phyloP scores from a whole-genome alignment of 495 filamentous ascomycete species.

The Hypoxylon fuscum region DNA sequence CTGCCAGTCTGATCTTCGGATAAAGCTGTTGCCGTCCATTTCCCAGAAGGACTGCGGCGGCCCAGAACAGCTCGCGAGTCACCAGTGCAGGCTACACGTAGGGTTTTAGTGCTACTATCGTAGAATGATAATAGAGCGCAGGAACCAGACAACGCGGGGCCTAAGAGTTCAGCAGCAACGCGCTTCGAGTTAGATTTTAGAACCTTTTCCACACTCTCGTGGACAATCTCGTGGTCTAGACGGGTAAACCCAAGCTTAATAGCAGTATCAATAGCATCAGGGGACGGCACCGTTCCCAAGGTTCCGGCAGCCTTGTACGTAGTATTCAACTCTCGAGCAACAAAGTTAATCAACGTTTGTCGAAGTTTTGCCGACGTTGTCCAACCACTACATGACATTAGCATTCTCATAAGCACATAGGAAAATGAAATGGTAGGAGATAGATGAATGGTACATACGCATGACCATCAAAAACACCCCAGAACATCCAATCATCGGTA shows the following conservation, averaged over 20 bases:
- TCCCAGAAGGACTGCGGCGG: constrained; percentile 76
- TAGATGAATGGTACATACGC: constrained; percentile 64
- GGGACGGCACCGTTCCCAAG: constrained; percentile 65
- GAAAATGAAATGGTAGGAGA: neutral
- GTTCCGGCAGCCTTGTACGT: constrained; percentile 82
- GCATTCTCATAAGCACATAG: neutral
- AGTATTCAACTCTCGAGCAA: constrained; percentile 91
- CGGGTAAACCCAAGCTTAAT: constrained; percentile 92
- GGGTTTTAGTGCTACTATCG: constrained; percentile 80
- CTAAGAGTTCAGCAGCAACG: constrained; percentile 87
- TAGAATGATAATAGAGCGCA: constrained; percentile 98
- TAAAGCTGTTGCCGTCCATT: constrained; percentile 90
- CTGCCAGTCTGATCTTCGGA: constrained; percentile 93
- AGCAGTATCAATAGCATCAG: constrained; percentile 83
- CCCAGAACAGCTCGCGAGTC: constrained; percentile 95
- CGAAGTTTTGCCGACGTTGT: constrained; percentile 96
- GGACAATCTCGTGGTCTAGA: constrained; percentile 91
- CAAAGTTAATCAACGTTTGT: constrained; percentile 87
- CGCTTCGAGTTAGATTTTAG: constrained; percentile 85
- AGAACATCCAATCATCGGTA: constrained; percentile 98
- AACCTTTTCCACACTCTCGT: constrained; percentile 88
- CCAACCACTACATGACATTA: constrained; percentile 76
- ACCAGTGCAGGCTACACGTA: constrained; percentile 92
- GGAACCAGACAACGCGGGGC: constrained; percentile 92
- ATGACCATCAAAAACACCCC: constrained; percentile 98